Conservation (phyloP, 495 filamentous ascomycete species). For the Tuber borchii region DNA sequence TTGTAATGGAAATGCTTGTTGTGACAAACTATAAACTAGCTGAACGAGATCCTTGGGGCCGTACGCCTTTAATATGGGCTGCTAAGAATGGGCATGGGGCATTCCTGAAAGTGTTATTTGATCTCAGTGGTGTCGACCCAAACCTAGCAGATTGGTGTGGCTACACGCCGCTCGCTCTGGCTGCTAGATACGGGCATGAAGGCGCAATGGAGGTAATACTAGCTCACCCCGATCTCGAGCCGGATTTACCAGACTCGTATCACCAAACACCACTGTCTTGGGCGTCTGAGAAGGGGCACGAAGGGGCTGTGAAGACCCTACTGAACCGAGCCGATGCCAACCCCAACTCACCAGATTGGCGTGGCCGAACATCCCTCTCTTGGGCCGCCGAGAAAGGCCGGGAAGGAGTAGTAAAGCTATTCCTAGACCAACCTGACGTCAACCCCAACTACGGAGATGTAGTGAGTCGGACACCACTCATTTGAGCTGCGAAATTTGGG, state of each 20-base stretch:
- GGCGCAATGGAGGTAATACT: conserved; percentile 31
- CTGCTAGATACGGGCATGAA: conserved; percentile 29
- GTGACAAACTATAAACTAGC: neutral
- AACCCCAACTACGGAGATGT: too few species aligned
- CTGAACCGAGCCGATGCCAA: conserved; percentile 15
- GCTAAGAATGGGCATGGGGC: conserved; percentile 43
- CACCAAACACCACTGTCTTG: conserved; percentile 14
- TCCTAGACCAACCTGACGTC: too few species aligned
- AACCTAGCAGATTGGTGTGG: conserved; percentile 32
- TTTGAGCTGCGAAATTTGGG: conserved; percentile 20
- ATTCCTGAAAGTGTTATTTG: conserved; percentile 31
- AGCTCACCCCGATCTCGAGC: conserved; percentile 16
- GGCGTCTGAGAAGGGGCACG: conserved; percentile 29
- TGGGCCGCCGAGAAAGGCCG: too few species aligned
- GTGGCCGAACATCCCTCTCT: too few species aligned
- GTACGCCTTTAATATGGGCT: conserved; percentile 44
- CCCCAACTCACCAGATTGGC: conserved; percentile 3
- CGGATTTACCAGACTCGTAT: conserved; percentile 1
- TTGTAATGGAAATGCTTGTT: neutral
- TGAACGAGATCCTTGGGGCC: conserved; percentile 2
- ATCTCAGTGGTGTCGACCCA: conserved; percentile 8
- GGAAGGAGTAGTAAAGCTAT: too few species aligned
- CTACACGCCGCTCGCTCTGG: conserved; percentile 36
- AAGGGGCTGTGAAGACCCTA: conserved; percentile 11
- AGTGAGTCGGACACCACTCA: conserved; percentile 20